phyloP scores from a whole-genome alignment of 345 rosid species.

The Arabidopsis suecica region DNA sequence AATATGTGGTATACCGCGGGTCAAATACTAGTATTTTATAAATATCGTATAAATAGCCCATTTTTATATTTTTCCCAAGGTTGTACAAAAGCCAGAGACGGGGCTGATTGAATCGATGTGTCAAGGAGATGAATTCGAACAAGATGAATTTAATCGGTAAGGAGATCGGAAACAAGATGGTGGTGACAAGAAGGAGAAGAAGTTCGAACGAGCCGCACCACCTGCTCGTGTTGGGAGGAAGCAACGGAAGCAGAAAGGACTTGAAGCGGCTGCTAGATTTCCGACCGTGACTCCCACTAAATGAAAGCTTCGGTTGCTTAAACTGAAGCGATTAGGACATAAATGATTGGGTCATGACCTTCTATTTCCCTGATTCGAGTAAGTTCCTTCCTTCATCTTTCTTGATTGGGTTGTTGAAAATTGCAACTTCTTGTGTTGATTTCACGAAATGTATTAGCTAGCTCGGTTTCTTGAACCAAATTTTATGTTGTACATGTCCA shows the following conservation, averaged over 20 bases:
- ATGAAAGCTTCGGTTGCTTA: conserved; percentile 82
- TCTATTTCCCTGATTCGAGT: conserved; percentile 86
- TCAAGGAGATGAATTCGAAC: too few species aligned
- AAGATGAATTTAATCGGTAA: conserved; percentile 53
- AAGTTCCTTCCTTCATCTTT: conserved; percentile 33
- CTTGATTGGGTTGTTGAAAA: neutral
- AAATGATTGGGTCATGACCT: conserved; percentile 52
- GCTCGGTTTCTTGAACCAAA: neutral
- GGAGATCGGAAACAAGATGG: conserved; percentile 78
- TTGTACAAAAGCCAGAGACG: too few species aligned
- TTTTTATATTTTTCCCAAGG: too few species aligned
- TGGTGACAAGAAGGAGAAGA: conserved; percentile 85
- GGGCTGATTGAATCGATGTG: too few species aligned
- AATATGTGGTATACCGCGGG: too few species aligned
- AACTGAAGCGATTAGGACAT: conserved; percentile 83
- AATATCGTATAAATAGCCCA: too few species aligned
- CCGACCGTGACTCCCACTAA: conserved; percentile 86
- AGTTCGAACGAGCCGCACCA: conserved; percentile 89
- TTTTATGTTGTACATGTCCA: neutral
- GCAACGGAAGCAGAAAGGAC: conserved; percentile 85
- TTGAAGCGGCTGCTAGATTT: conserved; percentile 88
- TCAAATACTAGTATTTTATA: too few species aligned
- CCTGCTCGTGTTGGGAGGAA: conserved; percentile 89
- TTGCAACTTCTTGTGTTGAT: neutral
- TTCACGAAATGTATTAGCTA: too few species aligned